Evolutionary conservation across 768 basidiomycete genomes (phyloP), one percentile per base, ranked within the genome.

Genomic region (Roridomyces roridus): DNA sequence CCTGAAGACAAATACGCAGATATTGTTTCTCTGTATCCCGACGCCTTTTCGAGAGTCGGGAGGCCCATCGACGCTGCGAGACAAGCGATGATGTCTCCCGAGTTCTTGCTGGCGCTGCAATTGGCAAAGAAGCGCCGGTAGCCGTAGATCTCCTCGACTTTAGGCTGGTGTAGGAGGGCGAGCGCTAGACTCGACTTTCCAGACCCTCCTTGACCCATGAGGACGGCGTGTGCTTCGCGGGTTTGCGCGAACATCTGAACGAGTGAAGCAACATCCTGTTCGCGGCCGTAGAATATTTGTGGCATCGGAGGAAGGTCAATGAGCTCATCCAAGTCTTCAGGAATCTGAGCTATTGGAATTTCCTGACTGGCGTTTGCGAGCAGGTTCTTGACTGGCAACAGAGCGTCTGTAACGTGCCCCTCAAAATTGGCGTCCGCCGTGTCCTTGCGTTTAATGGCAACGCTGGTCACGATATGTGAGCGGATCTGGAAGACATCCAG

Each of bases 201-300:
- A 5, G 54, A 46, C 29, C 61, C 56, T 40, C 55, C 51, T 28
- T 56, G 56, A 17, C 60, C 60, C 36, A 55, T 34, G 40, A 62
- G 34, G 26, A 54, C 55, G 11, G 55, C 56, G 26, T 62, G 60
- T 4, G 55, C 55, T 31, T 55, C 47, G 6, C 21, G 6, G 35
- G 36, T 15, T 18, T 53, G 51, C 5, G 51, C 17, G 43, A 61
- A 60, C 44, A 64, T 44, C 3, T 40, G n/a, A 1, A 55, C 51
- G 31, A 64, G 63, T 31, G 31, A 43, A 24, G 46, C 35, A n/a
- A 64, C 52, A 26, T 64, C 51, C 41, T 6, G 51, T 4, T 64
- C 55, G 25, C 63, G 58, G 23, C 59, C 63, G 23, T 46, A 24
- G 26, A 61, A 64, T 45, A 64, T 58, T 45, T 64, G 59, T 39